Evolutionary conservation across 2,329 filamentous ascomycete genomes (phyloP).

Genomic region (Diaporthe ilicicola): DNA sequence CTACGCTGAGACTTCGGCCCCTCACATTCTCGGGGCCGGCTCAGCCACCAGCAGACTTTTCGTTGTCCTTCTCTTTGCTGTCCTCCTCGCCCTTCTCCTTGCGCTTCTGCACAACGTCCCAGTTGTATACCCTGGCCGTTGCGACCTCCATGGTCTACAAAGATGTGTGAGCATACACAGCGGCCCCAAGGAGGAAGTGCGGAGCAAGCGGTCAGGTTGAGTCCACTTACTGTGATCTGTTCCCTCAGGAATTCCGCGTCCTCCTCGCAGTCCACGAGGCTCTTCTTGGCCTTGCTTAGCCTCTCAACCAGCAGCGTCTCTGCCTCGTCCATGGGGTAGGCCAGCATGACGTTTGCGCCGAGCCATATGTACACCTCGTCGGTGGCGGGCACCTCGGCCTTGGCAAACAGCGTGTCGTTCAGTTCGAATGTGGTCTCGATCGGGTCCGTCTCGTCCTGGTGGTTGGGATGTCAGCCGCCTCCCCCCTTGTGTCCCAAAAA

Average conservation of each 20-base stretch:
- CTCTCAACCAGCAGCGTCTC: conserved; percentile 81
- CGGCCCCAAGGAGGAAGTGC: not conserved
- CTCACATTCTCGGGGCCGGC: not conserved
- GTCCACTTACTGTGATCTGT: conserved; percentile 83
- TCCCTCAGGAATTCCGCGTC: conserved; percentile 95
- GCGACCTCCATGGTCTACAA: conserved; percentile 92
- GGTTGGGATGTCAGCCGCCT: not conserved
- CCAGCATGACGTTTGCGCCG: conserved; percentile 97
- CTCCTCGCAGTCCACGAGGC: conserved; percentile 89
- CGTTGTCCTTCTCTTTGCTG: conserved; percentile 48
- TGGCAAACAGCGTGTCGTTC: conserved; percentile 94
- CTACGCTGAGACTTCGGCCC: not conserved
- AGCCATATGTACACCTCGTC: conserved; percentile 97
- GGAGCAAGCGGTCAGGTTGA: too few species aligned
- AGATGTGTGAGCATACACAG: conserved; percentile 18
- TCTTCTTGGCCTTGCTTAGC: conserved; percentile 79
- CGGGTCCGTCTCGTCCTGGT: conserved; percentile 64
- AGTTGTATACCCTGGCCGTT: conserved; percentile 97
- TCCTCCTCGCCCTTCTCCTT: conserved; percentile 82
- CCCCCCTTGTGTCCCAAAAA: not conserved
- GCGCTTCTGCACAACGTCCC: conserved; percentile 95
- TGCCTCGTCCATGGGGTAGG: conserved; percentile 91
- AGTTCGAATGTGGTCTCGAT: conserved; percentile 95
- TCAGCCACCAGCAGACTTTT: conserved; percentile 41
- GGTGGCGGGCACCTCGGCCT: conserved; percentile 81